phyloP scores from a whole-genome alignment of 2,329 filamentous ascomycete species.

The Fonsecaea monophora region DNA sequence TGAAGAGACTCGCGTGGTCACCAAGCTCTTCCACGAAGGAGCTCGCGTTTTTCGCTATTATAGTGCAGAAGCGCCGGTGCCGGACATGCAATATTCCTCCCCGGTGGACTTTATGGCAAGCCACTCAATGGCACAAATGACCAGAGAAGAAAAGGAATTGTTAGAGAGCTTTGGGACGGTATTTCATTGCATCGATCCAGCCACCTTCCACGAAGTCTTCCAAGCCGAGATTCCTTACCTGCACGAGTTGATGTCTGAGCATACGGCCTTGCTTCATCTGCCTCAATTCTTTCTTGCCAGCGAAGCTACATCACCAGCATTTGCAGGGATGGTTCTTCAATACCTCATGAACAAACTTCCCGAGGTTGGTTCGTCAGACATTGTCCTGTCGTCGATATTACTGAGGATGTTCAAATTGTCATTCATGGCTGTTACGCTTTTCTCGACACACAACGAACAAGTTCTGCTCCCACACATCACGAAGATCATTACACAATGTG shows the following conservation, averaged over 20 bases:
- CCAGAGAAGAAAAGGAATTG: conserved; percentile 95
- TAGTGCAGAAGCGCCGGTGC: conserved; percentile 78
- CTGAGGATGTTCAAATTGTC: conserved; percentile 95
- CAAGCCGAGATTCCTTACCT: conserved; percentile 95
- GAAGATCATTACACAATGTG: conserved; percentile 96
- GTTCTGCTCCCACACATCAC: conserved; percentile 94
- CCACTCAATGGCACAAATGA: conserved; percentile 91
- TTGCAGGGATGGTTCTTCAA: conserved; percentile 96
- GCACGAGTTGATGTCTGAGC: conserved; percentile 97
- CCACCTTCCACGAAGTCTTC: conserved; percentile 98
- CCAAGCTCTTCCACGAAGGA: conserved; percentile 96
- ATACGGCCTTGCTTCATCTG: conserved; percentile 90
- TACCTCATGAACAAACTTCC: conserved; percentile 97
- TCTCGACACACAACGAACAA: conserved; percentile 92
- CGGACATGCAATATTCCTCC: conserved; percentile 76
- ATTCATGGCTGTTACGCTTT: conserved; percentile 98
- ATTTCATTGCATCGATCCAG: conserved; percentile 97
- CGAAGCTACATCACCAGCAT: conserved; percentile 95
- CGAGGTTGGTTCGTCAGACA: conserved; percentile 89
- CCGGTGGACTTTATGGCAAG: conserved; percentile 92
- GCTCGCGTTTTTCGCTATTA: conserved; percentile 98
- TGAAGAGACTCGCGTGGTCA: conserved; percentile 94
- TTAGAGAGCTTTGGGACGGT: conserved; percentile 97
- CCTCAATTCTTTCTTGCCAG: conserved; percentile 99
- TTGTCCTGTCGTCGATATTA: conserved; percentile 90